Base-by-base conservation (phyloP, 768 basidiomycete genomes). In the Suillus paluster region DNA sequence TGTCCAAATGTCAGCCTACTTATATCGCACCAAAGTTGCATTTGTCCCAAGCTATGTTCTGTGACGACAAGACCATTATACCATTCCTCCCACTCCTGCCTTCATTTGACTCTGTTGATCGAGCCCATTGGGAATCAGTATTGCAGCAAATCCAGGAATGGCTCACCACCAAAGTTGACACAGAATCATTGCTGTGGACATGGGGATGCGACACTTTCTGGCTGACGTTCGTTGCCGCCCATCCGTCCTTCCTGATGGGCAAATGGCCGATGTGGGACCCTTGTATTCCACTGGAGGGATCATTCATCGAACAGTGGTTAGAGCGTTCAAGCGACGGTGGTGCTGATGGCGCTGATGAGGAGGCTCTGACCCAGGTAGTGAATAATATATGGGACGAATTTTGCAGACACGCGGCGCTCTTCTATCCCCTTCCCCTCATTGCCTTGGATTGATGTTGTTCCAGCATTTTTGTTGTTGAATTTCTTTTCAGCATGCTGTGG, bases 241-340 rank as follows among this genome's bases (percentile, higher is more conserved):
- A 33, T 58, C 63, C 63, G 5, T 1, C 45, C 4, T 64, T 64
- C 33, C 63, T 59, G 12, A 17, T 38, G 25, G 54, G 55, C 10
- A 2, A 38, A 5, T 64, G 63, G 63, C 59, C 59, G 8, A 9
- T 52, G 34, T 61, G 63, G 63, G 25, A 57, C n/a, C 30, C 56
- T 9, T 0, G 27, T 25, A 61, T 64, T 23, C 10, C 59, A 7
- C 34, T 62, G 54, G 46, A 62, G 7, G 61, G 55, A 17, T 15
- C 23, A 25, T 64, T 64, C 23, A 38, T 64, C 25, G 38, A 23
- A 0, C n/a, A 36, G 23, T 63, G 63, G 63, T 25, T 59, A 42
- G 41, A 33, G 33, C 8, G 33, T 4, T 33, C 33, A n/a, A n/a
- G n/a, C n/a, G n/a, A n/a, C n/a, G n/a, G n/a, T 33, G 33, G 33